Conservation (phyloP, 257 asterid species). For the Agastache rugosa region DNA sequence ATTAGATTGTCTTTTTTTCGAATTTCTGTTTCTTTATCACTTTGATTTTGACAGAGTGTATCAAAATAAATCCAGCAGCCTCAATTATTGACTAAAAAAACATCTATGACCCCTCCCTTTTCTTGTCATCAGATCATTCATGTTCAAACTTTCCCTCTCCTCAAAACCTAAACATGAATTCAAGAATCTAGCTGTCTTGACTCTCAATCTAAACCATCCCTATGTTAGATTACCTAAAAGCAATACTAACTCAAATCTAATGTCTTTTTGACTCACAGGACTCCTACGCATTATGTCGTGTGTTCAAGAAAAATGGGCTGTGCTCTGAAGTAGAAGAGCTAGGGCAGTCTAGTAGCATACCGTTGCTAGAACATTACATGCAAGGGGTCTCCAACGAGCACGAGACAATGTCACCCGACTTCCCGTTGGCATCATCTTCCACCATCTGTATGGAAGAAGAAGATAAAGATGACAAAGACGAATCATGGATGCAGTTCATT, state of each 20-base stretch:
- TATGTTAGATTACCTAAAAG: background rate
- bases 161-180: constrained; percentile 23
- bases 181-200: constrained; percentile 32
- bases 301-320: constrained; percentile 91
- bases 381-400: constrained; percentile 56
- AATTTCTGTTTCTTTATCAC: constrained; percentile 40
- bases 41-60: constrained; percentile 44
- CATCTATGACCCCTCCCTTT: constrained; percentile 41
- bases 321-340: constrained; percentile 82
- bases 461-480: constrained; percentile 76
- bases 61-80: constrained; percentile 58
- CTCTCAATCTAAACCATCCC: constrained; percentile 9
- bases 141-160: constrained; percentile 37
- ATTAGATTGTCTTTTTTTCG: constrained; percentile 48
- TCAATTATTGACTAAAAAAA: constrained; percentile 59
- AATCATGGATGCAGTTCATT: constrained; percentile 97
- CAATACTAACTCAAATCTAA: constrained; percentile 19
- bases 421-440: constrained; percentile 72
- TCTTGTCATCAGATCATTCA: constrained; percentile 44
- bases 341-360: constrained; percentile 68
- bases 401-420: constrained; percentile 76
- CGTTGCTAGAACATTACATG: constrained; percentile 56
- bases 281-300: constrained; percentile 90
- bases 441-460: constrained; percentile 66
- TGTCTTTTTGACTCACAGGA: constrained; percentile 55